Conservation (phyloP, 352 stramenopile genomes). For the Globisporangium lucens region DNA sequence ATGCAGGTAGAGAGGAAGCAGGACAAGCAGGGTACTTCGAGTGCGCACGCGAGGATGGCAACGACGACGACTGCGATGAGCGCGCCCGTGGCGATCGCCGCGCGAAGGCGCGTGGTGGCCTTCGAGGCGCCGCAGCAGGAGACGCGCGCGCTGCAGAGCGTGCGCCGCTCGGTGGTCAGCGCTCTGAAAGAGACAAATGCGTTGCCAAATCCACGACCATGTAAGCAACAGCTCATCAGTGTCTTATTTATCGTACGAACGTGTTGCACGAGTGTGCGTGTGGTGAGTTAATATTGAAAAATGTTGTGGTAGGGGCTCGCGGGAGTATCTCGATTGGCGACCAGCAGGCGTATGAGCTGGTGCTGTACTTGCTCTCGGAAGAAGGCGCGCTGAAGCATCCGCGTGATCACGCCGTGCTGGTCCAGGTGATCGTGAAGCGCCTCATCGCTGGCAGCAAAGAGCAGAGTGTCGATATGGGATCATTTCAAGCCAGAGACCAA, state of each 20-base stretch:
- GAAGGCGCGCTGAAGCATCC: not conserved
- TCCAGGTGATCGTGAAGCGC: not conserved
- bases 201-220: too few relatives aligned
- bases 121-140: conserved; percentile 12
- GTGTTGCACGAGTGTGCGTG: too few relatives aligned
- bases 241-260: not conserved
- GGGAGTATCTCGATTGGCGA: conserved; percentile 9
- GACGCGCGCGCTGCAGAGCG: not conserved
- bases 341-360: conserved; percentile 8
- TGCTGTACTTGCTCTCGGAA: conserved; percentile 8
- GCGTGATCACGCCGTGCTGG: not conserved
- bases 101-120: conserved; percentile 8
- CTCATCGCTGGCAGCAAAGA: not conserved
- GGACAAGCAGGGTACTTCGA: too few relatives aligned
- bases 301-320: too few relatives aligned
- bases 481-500: not conserved
- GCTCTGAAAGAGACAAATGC: conserved; percentile 2
- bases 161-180: not conserved
- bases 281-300: not conserved
- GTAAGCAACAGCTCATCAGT: not conserved
- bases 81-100: not conserved
- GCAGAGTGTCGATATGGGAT: not conserved
- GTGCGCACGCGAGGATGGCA: not conserved
- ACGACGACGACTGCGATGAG: not conserved
- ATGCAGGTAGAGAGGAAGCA: too few relatives aligned